Evolutionary conservation across 306 rosid genomes (phyloP), one percentile per base, ranked within the genome.

Genomic region (Oemleria cerasiformis): DNA sequence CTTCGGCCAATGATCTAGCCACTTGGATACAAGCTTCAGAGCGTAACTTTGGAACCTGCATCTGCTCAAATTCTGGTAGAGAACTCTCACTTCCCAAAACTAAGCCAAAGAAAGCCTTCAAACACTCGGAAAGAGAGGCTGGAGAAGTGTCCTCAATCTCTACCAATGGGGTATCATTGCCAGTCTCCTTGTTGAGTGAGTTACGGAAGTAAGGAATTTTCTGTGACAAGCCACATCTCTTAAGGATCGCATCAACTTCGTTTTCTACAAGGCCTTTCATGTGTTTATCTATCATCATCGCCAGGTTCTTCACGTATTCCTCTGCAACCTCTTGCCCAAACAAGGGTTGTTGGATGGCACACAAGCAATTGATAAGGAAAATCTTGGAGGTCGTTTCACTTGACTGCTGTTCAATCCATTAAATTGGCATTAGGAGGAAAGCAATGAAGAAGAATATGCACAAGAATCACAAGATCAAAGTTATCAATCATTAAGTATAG

Each of bases 11-110:
- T 39, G 92, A 88, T 79, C 84, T 80, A 50, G 97, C 97, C 57
- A 94, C 95, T 58, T 89, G 88, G 25, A 88, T 61, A 61, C 91
- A 83, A 67, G 97, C 99, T 80, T 89, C 97, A 15, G 97, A 89
- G 14, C 96, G 97, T 82, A 91, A 76, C 82, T 73, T 86, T 6
- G 99, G 99, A 74, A 87, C 97, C 83, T 91, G 97, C 81, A 94
- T 87, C 81, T 82, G 97, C 89, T 94, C 97, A 73, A 89, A 94
- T 85, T 94, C 97, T 0, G 96, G 97, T 71, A 94, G 80, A 34
- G 91, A 87, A 76, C 90, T 88, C 73, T 91, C 96, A 39, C 91
- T 89, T 58, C 97, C 99, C 91, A 94, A 86, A 68, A 91, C 73
- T 47, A 91, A 85, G 57, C 96, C 92, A 76, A 91, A 94, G 79